Evolutionary conservation across 2,329 filamentous ascomycete genomes (phyloP), one percentile per base, ranked within the genome.

Genomic region (Clonostachys rhizophaga): DNA sequence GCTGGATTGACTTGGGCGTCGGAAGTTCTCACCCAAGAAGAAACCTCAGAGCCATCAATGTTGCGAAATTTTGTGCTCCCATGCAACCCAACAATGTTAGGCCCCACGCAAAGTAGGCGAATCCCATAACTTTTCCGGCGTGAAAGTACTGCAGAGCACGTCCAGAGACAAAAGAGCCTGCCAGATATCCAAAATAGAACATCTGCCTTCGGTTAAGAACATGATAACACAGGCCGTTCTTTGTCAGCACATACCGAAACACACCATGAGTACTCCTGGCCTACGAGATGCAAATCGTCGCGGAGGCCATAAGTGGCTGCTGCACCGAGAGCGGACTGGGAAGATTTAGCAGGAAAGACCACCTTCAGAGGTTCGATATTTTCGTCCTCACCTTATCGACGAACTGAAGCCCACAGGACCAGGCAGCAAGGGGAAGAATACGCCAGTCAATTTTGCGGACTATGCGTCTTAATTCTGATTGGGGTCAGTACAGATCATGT

Each of bases 311-410:
- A 46, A 30, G 35, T 46, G 17, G 44, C 34, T n/a, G 44, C 44
- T 10, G 44, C 44, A 11, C 44, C 44, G 18, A 46, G 44, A 40
- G 34, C 44, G 41, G 44, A 43, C 42, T 43, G 34, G 10, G 10
- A 43, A 10, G 18, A 24, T 12, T 11, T 42, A 11, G 18, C n/a
- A n/a, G n/a, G n/a, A n/a, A n/a, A n/a, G n/a, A n/a, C n/a, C n/a
- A n/a, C n/a, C n/a, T n/a, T n/a, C n/a, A n/a, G n/a, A n/a, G n/a
- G n/a, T n/a, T n/a, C n/a, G n/a, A n/a, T n/a, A n/a, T n/a, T n/a
- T n/a, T n/a, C n/a, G n/a, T n/a, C n/a, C n/a, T n/a, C 13, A 43
- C 44, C 44, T 46, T 46, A 37, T 46, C 44, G 9, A 46, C 44
- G 20, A 41, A 46, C 20, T 46, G 44, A 11, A 46, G 44, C 16